A percentile compares a stretch with the other conserved stretches of the same genome.
phyloP scores from a whole-genome alignment of 2,329 filamentous ascomycete species.

The Aspergillus intermedius region DNA sequence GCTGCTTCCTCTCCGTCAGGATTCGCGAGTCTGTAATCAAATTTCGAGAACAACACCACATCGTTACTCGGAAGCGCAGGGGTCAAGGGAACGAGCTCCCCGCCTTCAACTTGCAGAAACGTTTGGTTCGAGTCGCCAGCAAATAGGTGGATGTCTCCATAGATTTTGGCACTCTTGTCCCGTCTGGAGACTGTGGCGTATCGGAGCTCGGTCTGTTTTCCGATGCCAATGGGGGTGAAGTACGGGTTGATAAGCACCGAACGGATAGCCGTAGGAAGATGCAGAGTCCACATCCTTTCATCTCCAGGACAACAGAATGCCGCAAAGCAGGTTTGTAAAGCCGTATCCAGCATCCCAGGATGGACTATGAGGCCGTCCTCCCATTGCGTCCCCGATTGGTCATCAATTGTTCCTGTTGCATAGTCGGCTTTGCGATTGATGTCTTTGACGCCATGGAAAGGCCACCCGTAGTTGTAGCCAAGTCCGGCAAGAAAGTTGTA shows the following conservation, averaged over 20 bases:
- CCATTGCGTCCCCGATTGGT: background rate
- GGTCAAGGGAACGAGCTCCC: slow-evolving; percentile 5
- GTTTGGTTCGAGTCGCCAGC: background rate
- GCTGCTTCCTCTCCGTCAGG: slow-evolving; percentile 2
- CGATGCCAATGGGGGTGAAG: background rate
- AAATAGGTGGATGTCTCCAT: background rate
- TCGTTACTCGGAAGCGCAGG: slow-evolving; percentile 4
- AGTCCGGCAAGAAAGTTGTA: slow-evolving; percentile 18
- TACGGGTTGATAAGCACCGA: slow-evolving; percentile 7
- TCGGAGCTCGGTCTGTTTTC: background rate
- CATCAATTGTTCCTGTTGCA: slow-evolving; percentile 12
- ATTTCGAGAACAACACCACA: slow-evolving; percentile 5
- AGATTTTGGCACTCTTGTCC: background rate
- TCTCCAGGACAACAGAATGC: slow-evolving; percentile 13
- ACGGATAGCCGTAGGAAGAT: slow-evolving; percentile 10
- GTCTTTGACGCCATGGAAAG: slow-evolving; percentile 14
- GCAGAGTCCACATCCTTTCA: slow-evolving; percentile 9
- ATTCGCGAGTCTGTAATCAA: background rate
- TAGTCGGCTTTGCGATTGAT: slow-evolving; percentile 15
- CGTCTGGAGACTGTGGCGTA: background rate
- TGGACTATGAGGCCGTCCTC: slow-evolving; percentile 6
- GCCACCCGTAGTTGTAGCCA: slow-evolving; percentile 21
- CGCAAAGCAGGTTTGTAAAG: slow-evolving; percentile 11
- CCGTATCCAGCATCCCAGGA: slow-evolving; percentile 12
- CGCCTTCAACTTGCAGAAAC: slow-evolving; percentile 8